Base-by-base conservation (phyloP, 2,329 filamentous ascomycete genomes). In the Colletotrichum ledebouriae region DNA sequence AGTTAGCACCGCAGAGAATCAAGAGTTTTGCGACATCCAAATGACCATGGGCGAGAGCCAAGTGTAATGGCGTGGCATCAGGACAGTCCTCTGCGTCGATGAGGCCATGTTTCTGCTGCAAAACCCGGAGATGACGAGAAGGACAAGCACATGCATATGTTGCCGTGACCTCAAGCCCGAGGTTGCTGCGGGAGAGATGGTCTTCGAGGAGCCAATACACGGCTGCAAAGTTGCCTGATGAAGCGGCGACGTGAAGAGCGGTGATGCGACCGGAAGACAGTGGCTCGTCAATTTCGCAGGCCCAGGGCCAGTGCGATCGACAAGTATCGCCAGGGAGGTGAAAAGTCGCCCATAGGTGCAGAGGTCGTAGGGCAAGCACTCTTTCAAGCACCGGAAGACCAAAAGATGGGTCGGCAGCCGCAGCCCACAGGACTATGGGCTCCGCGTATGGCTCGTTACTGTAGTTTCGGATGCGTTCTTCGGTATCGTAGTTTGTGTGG, bases 181-280 rank as follows among this genome's bases (percentile, higher is more conserved):
- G 46, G 10, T 22, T 50, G 37, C 44, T 33, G 10, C 46, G 44
- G 20, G 44, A 29, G 34, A 46, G 46, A 11, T 52, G 34, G 11
- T 50, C 58, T 37, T 60, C 46, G 22, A 50, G 47, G 7, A 60
- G 58, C 58, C 58, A 60, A 22, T 42, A 41, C 15, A 60, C 58
- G 6, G 17, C 20, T 12, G 34, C 15, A 17, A 41, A 60, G 47
- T 41, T 60, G 7, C 58, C 58, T 7, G 34, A 20, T 0, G 46
- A 17, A 22, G 58, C 58, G 10, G 58, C 58, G 33, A 50, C 58
- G 46, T 60, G 44, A 9, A 60, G 34, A 11, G 46, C 47, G 2
- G 58, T 60, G 13, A 44, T 52, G n/a, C 58, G 58, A 9, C 58
- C 58, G 15, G 34, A 13, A 10, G 58, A 52, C 11, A 60, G 13